phyloP scores from a whole-genome alignment of 495 filamentous ascomycete genomes.

The Penicillium atrosanguineum region DNA sequence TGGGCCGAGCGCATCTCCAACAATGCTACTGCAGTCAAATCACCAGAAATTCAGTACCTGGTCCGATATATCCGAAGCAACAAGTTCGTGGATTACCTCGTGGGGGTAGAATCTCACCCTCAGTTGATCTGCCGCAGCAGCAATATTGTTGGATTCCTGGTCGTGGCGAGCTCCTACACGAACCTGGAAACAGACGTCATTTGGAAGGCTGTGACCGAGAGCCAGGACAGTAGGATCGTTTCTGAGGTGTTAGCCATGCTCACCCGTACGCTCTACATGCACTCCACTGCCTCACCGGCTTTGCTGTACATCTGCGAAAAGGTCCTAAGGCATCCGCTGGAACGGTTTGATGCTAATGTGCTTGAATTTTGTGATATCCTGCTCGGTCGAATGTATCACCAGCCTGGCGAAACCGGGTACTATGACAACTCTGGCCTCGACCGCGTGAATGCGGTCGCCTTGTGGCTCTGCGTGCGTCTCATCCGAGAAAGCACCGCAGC shows the following conservation, averaged over 20 bases:
- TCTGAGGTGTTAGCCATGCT: constrained; percentile 78
- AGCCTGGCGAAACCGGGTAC: constrained; percentile 15
- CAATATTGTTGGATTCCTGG: constrained; percentile 84
- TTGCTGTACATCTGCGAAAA: constrained; percentile 75
- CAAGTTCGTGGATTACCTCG: constrained; percentile 76
- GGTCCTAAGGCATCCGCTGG: constrained; percentile 64
- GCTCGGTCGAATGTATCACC: constrained; percentile 36
- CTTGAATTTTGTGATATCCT: constrained; percentile 44
- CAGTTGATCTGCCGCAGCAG: constrained; percentile 77
- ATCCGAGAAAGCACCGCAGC: constrained; percentile 60
- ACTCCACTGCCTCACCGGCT: constrained; percentile 41
- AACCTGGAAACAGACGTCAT: constrained; percentile 71
- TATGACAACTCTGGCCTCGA: constrained; percentile 1
- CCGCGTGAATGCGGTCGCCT: constrained; percentile 35
- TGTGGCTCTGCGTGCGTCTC: constrained; percentile 61
- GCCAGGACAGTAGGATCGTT: constrained; percentile 80
- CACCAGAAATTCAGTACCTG: constrained; percentile 61
- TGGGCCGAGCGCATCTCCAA: constrained; percentile 54
- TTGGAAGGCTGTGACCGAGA: constrained; percentile 80
- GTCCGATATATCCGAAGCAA: constrained; percentile 62
- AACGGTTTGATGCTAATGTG: constrained; percentile 55
- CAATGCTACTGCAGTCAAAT: constrained; percentile 29
- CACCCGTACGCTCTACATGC: constrained; percentile 59
- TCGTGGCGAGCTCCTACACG: constrained; percentile 75
- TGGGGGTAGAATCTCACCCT: constrained; percentile 88